Conservation (phyloP, 2,329 filamentous ascomycete species). For the Sarocladium strictum region DNA sequence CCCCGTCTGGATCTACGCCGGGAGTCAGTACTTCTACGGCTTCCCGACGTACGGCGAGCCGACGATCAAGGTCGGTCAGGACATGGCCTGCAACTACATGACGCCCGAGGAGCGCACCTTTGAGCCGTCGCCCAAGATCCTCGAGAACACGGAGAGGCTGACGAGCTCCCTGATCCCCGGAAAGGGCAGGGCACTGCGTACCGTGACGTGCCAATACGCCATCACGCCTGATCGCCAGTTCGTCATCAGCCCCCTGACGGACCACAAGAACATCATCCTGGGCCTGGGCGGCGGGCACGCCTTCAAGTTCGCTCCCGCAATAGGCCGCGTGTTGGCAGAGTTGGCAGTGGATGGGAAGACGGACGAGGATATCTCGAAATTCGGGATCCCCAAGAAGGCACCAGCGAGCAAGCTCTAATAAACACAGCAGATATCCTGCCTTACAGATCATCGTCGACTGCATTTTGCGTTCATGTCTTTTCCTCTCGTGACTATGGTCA, state of each 20-base stretch:
- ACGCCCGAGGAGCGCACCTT: constrained; percentile 11
- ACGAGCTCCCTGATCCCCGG: not conserved
- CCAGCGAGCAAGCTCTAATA: constrained; percentile 13
- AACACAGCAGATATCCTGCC: too few relatives aligned
- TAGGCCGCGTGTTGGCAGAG: constrained; percentile 19
- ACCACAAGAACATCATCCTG: constrained; percentile 14
- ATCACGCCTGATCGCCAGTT: constrained; percentile 20
- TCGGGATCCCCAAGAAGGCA: constrained; percentile 11
- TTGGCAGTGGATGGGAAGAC: constrained; percentile 19
- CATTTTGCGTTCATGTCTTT: too few relatives aligned
- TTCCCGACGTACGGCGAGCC: constrained; percentile 14
- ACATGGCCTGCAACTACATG: constrained; percentile 12
- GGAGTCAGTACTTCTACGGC: constrained; percentile 12
- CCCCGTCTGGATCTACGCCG: constrained; percentile 12
- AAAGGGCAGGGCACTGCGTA: constrained; percentile 14
- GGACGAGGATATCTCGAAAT: constrained; percentile 15
- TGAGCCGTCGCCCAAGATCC: constrained; percentile 10
- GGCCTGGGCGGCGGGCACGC: constrained; percentile 17
- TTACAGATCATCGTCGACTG: too few relatives aligned
- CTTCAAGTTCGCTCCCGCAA: constrained; percentile 20
- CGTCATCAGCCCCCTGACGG: constrained; percentile 16
- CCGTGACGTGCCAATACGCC: constrained; percentile 20
- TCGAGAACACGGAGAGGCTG: not conserved
- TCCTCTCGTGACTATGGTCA: too few relatives aligned
- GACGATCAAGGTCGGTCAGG: constrained; percentile 13